A percentile compares a stretch with the other conserved stretches of the same genome.
These are phyloP conservation scores for Fusarium oligoseptatum DNA, from an alignment of 2,329 filamentous ascomycete genomes.

Conservation along the genomic window DNA sequence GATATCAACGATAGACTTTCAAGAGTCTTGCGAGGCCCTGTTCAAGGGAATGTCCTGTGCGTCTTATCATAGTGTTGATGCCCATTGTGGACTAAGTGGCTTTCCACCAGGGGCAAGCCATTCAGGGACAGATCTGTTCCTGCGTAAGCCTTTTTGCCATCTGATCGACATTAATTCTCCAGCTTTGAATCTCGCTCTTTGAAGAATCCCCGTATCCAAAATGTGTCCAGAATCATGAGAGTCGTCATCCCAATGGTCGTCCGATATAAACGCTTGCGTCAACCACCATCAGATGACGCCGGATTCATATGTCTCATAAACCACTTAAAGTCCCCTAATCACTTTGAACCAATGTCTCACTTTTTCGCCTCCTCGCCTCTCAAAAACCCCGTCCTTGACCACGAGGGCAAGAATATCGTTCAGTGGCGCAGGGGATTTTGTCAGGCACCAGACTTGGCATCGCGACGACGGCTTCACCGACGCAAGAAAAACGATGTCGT, in stretches of 20 bases:
- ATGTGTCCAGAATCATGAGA: neutral
- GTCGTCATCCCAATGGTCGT: neutral
- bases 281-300: neutral
- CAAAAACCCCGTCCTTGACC: slow-evolving; percentile 6
- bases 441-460: neutral
- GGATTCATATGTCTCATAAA: slow-evolving; percentile 6
- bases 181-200: neutral
- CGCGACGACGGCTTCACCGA: neutral
- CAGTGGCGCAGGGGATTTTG: neutral
- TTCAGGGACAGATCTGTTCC: slow-evolving; percentile 23
- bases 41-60: slow-evolving; percentile 1
- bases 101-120: neutral
- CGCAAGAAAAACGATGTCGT: neutral
- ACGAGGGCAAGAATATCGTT: neutral
- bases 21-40: neutral
- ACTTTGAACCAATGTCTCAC: slow-evolving; percentile 20
- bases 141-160: slow-evolving; percentile 33
- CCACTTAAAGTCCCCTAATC: neutral
- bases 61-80: neutral
- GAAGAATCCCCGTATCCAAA: neutral
- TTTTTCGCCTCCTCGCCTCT: slow-evolving; percentile 11
- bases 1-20: neutral
- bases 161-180: slow-evolving; percentile 3
- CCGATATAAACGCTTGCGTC: slow-evolving; percentile 5
- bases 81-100: slow-evolving; percentile 6